Percentiles rank a stretch among this genome's conserved stretches.
Conservation (phyloP, 192 early-diverging fungal species). For the Tieghemiomyces parasiticus region DNA sequence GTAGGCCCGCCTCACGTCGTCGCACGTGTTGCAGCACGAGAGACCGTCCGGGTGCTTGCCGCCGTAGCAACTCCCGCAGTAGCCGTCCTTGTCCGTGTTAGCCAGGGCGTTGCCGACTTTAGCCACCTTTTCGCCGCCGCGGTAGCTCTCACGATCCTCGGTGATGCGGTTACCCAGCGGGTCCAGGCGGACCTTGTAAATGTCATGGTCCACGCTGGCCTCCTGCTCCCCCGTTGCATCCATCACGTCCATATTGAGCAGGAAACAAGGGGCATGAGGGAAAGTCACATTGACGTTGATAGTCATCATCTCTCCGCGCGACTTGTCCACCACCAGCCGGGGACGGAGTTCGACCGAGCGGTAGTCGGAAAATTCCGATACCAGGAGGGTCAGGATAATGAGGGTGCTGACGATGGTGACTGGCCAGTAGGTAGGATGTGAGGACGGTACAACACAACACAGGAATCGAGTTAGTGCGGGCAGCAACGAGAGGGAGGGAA, state of each 20-base stretch:
- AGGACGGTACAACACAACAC: not conserved
- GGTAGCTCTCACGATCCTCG: constrained; percentile 21
- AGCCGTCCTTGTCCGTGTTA: constrained; percentile 18
- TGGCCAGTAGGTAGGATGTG: constrained; percentile 13
- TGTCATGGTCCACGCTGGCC: constrained; percentile 53
- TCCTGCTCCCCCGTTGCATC: constrained; percentile 85
- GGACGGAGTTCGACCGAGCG: constrained; percentile 45
- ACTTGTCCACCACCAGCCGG: constrained; percentile 65
- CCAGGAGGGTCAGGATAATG: constrained; percentile 58
- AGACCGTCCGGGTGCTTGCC: constrained; percentile 39
- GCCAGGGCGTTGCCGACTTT: constrained; percentile 15
- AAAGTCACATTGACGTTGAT: constrained; percentile 88
- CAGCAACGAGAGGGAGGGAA: not conserved
- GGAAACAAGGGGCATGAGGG: constrained; percentile 80
- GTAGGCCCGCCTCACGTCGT: constrained; percentile 80
- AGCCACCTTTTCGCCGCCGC: constrained; percentile 8
- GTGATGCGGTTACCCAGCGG: constrained; percentile 45
- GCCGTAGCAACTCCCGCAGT: constrained; percentile 89
- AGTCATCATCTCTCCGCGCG: constrained; percentile 72
- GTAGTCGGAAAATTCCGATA: constrained; percentile 78
- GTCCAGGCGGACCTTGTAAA: constrained; percentile 70
- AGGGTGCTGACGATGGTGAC: constrained; percentile 65
- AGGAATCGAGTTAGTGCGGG: not conserved
- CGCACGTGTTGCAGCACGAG: constrained; percentile 86
- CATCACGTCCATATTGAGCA: constrained; percentile 89